These are phyloP conservation scores for Haberlea rhodopensis DNA, from an alignment of 257 asterid genomes.

Conservation along the genomic window DNA sequence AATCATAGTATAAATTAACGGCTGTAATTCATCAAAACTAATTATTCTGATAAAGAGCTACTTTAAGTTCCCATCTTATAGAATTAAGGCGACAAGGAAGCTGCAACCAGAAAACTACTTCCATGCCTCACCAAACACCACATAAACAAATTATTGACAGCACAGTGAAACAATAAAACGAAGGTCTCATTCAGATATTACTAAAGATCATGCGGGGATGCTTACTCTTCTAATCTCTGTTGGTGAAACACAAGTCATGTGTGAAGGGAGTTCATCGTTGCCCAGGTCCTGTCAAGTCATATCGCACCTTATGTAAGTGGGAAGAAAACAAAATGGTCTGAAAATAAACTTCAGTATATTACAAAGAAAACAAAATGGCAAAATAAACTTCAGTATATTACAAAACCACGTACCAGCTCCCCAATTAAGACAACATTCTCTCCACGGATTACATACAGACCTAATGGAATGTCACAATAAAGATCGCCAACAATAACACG, in stretches of 20 bases:
- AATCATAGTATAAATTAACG: not conserved
- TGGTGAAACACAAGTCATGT: constrained; percentile 70
- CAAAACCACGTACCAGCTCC: constrained; percentile 68
- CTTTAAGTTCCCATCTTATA: not conserved
- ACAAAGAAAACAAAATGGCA: not conserved
- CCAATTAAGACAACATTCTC: constrained; percentile 97
- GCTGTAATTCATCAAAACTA: not conserved
- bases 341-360: too few species aligned
- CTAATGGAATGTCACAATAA: constrained; percentile 85
- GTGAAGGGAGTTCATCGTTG: constrained; percentile 83
- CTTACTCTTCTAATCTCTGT: constrained; percentile 81
- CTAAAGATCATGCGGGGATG: constrained; percentile 18
- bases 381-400: constrained; percentile 3
- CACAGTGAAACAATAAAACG: too few species aligned
- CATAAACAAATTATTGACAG: too few species aligned
- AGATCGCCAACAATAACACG: constrained; percentile 91
- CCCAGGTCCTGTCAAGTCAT: constrained; percentile 62
- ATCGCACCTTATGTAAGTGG: constrained; percentile 10
- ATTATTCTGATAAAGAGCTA: not conserved
- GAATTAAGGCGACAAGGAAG: not conserved
- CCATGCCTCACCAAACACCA: not conserved
- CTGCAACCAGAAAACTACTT: too few species aligned
- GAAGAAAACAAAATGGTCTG: too few species aligned
- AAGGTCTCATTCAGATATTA: not conserved
- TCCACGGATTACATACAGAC: constrained; percentile 89